Base-by-base conservation (phyloP, 108 stramenopile species). In the Thalassiosira profunda region DNA sequence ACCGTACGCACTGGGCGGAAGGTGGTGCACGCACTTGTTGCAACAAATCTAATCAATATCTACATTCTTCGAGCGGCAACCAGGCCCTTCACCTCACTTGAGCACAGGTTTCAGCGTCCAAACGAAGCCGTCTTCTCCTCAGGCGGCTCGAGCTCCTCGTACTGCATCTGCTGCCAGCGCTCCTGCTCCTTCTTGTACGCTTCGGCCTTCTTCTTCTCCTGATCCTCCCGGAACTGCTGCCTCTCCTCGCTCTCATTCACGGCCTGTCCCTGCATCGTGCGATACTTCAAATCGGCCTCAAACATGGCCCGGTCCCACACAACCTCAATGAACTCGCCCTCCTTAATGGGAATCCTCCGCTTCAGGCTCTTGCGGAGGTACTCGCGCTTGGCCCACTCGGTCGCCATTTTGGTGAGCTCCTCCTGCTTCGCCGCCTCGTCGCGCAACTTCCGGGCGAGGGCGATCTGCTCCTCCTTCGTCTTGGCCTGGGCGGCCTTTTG, bases 281-380 rank as follows among this genome's bases (percentile, higher is more conserved):
- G 76, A 55, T 84, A 83, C 58, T 83, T 84, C 28, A 90, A 35
- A 54, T 88, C 84, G 9, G 82, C 85, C 64, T 93, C 89, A 47
- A 86, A 82, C 52, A 93, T 58, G 37, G 92, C 92, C 30, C 89
- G 79, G 14, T 93, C 92, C 92, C 92, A 93, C 12, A 90, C 80
- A 18, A 66, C 58, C 44, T 90, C 75, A 41, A 72, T 86, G 58
- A 82, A 93, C 42, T 83, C 82, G 1, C 83, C 86, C 52, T 93
- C 81, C 17, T 67, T 71, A 66, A 90, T 74, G 30, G 26, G 26
- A 30, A 79, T 55, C 5, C 37, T 14, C 55, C 53, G 14, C 82
- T 82, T 24, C 63, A 84, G 79, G 76, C 83, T 67, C 58, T 85
- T 80, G 8, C 86, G 79, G 37, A 85, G 84, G 43, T 67, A 90